Evolutionary conservation across 305 asterid genomes (phyloP).

Genomic region (Ruellia speciosa): DNA sequence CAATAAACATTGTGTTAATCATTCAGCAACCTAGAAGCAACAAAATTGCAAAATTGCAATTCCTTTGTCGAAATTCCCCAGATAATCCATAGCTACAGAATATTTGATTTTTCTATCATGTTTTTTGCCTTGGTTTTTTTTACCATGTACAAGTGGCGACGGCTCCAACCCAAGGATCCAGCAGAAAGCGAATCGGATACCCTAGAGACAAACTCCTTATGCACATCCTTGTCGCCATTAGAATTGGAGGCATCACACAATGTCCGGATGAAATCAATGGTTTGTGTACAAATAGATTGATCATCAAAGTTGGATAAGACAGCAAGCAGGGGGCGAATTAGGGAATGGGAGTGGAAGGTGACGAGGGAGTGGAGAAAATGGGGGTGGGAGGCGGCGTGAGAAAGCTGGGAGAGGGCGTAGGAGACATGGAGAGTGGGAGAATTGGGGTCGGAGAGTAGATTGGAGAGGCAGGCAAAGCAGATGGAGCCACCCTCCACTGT

Average conservation of each 20-base stretch:
- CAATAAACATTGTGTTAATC: too few species aligned
- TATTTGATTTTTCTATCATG: neutral
- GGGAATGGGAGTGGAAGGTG: slow-evolving; percentile 72
- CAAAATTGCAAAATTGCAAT: too few species aligned
- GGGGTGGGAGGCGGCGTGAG: slow-evolving; percentile 60
- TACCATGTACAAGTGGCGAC: slow-evolving; percentile 71
- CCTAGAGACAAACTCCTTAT: slow-evolving; percentile 57
- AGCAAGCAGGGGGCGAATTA: slow-evolving; percentile 65
- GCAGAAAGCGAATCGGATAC: slow-evolving; percentile 56
- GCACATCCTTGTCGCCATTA: slow-evolving; percentile 34
- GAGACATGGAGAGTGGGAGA: slow-evolving; percentile 82
- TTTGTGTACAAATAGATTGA: slow-evolving; percentile 58
- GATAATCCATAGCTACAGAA: too few species aligned
- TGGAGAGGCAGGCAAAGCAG: slow-evolving; percentile 77
- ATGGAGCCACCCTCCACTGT: slow-evolving; percentile 77
- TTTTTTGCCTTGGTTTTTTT: slow-evolving; percentile 9
- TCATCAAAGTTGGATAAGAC: slow-evolving; percentile 59
- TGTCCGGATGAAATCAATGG: slow-evolving; percentile 48
- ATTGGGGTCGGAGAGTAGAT: slow-evolving; percentile 62
- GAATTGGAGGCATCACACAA: slow-evolving; percentile 35
- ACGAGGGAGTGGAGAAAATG: slow-evolving; percentile 54
- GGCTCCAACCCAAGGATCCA: slow-evolving; percentile 66
- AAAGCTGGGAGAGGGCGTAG: slow-evolving; percentile 89
- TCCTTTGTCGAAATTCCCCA: too few species aligned
- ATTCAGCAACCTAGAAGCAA: too few species aligned